Conservation (phyloP, 192 early-diverging fungal species). For the Entomortierella lignicola region DNA sequence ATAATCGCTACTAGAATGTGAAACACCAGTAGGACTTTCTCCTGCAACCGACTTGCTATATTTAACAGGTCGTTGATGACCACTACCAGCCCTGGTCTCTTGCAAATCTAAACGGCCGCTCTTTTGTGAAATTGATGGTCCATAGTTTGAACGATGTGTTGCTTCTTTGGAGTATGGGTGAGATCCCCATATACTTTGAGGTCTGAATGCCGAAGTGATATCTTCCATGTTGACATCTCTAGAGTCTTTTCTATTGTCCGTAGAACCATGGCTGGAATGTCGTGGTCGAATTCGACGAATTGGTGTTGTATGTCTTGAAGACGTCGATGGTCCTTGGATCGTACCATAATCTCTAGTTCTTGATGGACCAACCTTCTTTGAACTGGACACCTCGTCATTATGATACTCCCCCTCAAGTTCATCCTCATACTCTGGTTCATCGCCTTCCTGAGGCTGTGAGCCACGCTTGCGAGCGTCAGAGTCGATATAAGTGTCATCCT, state of each 20-base stretch:
- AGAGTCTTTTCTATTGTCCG: neutral
- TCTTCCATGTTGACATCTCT: neutral
- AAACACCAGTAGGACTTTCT: neutral
- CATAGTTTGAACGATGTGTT: neutral
- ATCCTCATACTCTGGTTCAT: neutral
- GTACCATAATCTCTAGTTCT: neutral
- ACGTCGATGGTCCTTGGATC: neutral
- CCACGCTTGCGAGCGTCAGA: neutral
- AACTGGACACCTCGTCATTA: neutral
- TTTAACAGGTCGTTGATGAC: neutral
- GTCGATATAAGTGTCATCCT: neutral
- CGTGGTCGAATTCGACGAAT: neutral
- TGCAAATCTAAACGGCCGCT: neutral
- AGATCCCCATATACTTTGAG: constrained; percentile 30
- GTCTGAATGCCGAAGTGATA: constrained; percentile 4
- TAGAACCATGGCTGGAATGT: neutral
- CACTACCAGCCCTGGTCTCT: neutral
- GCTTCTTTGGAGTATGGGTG: constrained; percentile 17
- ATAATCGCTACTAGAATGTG: no score
- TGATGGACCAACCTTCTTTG: no score
- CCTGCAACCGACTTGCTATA: neutral
- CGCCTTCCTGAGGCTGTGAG: no score
- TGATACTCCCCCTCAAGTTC: constrained; percentile 6
- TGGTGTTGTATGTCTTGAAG: neutral
- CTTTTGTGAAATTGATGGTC: neutral